phyloP scores from a whole-genome alignment of 225 moss, liverwort and hornwort genomes.

The Lunularia cruciata region DNA sequence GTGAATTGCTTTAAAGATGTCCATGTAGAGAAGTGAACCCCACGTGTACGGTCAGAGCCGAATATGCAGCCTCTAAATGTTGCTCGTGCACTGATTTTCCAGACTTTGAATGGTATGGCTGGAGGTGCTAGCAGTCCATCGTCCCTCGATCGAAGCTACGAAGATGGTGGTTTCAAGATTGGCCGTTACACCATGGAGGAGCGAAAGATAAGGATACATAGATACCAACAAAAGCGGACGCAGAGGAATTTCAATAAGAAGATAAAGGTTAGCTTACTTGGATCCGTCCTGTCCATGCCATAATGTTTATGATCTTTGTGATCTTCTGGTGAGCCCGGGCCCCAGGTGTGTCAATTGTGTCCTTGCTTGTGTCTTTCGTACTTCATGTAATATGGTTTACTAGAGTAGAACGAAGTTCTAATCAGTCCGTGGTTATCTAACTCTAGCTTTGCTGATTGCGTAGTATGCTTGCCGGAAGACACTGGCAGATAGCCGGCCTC shows the following conservation, averaged over 20 bases:
- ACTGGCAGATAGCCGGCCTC: conserved; percentile 93
- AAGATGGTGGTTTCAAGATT: conserved; percentile 84
- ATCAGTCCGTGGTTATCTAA: too few species aligned
- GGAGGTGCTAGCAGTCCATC: conserved; percentile 68
- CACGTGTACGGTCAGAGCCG: too few species aligned
- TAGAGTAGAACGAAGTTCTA: too few species aligned
- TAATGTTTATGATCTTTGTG: too few species aligned
- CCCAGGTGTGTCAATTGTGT: too few species aligned
- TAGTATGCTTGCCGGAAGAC: conserved; percentile 98
- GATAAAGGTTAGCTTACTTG: conserved; percentile 73
- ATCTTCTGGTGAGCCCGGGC: too few species aligned
- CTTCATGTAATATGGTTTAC: too few species aligned
- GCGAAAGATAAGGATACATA: conserved; percentile 89
- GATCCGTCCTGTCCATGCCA: too few species aligned
- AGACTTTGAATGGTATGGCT: conserved; percentile 75
- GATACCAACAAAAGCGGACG: conserved; percentile 93
- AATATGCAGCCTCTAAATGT: too few species aligned
- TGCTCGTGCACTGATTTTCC: neutral
- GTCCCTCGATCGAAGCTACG: conserved; percentile 55
- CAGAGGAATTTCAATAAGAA: conserved; percentile 98
- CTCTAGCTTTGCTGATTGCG: conserved; percentile 21
- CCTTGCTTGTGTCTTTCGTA: too few species aligned
- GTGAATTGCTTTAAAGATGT: too few species aligned
- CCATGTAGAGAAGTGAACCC: too few species aligned
- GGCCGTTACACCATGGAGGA: conserved; percentile 91